A percentile compares a stretch with the other conserved stretches of the same genome.
These are phyloP conservation scores for Nelumbo lutea DNA, from an alignment of 164 flowering plant genomes.

Conservation along the genomic window DNA sequence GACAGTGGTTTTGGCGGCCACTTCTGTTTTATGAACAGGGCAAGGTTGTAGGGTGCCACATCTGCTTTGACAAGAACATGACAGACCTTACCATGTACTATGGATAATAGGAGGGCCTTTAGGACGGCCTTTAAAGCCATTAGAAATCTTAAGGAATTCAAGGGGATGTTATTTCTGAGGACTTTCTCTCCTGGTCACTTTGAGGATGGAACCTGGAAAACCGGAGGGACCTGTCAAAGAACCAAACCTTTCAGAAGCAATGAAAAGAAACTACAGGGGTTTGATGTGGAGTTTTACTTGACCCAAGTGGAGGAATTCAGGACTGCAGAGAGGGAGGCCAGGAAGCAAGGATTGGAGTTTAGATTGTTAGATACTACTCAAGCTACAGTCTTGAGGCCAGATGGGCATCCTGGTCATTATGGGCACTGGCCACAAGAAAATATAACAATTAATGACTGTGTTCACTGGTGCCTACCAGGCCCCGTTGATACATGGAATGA, in stretches of 20 bases:
- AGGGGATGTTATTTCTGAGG: conserved; percentile 1
- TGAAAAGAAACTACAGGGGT: conserved; percentile 34
- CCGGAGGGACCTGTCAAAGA: conserved; percentile 48
- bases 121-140: not conserved
- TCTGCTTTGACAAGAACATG: conserved; percentile 34
- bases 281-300: conserved; percentile 40
- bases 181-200: conserved; percentile 5
- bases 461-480: not conserved
- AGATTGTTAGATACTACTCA: not conserved
- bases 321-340: conserved; percentile 24
- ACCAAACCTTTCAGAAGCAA: conserved; percentile 37
- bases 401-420: not conserved
- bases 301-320: conserved; percentile 45
- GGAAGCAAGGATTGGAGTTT: not conserved
- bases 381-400: not conserved
- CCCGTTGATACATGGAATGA: not conserved
- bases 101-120: not conserved
- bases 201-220: conserved; percentile 30
- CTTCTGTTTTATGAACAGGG: conserved; percentile 28
- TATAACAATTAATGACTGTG: not conserved
- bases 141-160: not conserved
- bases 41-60: conserved; percentile 34
- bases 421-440: not conserved
- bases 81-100: conserved; percentile 8
- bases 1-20: conserved; percentile 54